These are phyloP conservation scores for Xylaria curta DNA, from an alignment of 495 filamentous ascomycete genomes.

Conservation along the genomic window DNA sequence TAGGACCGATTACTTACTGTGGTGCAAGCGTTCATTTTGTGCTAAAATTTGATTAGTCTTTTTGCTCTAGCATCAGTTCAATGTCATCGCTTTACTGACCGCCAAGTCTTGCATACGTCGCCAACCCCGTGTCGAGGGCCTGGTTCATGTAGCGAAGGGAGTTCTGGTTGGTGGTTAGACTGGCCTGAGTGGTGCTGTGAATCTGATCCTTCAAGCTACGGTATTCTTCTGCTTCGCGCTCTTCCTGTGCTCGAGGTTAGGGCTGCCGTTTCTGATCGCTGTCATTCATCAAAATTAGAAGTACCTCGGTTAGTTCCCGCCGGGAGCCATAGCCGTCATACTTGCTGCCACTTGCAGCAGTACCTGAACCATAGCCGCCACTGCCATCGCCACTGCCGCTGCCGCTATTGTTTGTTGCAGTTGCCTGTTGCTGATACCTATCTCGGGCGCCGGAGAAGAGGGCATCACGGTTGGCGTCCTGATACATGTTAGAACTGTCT, in stretches of 20 bases:
- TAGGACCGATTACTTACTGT: conserved; percentile 44
- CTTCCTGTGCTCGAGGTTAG: conserved; percentile 44
- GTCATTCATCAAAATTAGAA: neutral
- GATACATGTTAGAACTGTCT: conserved; percentile 23
- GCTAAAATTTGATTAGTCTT: conserved; percentile 13
- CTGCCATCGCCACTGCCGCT: conserved; percentile 30
- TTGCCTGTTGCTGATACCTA: conserved; percentile 49
- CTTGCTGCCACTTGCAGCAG: conserved; percentile 38
- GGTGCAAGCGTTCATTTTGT: conserved; percentile 79
- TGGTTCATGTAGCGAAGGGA: conserved; percentile 69
- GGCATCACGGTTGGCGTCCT: conserved; percentile 64
- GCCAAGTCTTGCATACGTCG: conserved; percentile 72
- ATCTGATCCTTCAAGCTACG: conserved; percentile 18
- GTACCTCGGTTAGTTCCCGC: conserved; percentile 72
- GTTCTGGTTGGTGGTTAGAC: conserved; percentile 72
- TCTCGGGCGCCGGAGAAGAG: conserved; percentile 69
- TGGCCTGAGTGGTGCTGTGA: conserved; percentile 68
- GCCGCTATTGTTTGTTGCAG: neutral
- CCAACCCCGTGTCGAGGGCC: conserved; percentile 72
- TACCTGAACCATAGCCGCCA: conserved; percentile 38
- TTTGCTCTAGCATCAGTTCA: too few relatives aligned
- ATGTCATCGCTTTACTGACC: conserved; percentile 33
- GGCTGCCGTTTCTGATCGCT: neutral
- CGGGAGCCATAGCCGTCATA: conserved; percentile 69
- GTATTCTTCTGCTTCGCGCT: conserved; percentile 40